These are phyloP conservation scores for Scenedesmus sp. DNA, from an alignment of 163 green algal species.

Conservation along the genomic window DNA sequence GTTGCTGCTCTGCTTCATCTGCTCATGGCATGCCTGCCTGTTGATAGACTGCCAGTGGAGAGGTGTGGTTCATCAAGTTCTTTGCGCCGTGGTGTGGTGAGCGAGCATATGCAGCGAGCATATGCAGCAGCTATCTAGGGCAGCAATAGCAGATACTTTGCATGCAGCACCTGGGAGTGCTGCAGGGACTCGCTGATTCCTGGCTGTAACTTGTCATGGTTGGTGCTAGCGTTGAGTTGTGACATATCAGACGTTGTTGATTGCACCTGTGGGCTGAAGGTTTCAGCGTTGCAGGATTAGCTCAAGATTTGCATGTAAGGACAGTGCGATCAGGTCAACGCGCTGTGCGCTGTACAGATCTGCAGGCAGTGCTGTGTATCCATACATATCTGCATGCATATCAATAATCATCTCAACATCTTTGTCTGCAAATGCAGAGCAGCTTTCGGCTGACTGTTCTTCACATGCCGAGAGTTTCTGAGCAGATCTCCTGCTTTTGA, in stretches of 20 bases:
- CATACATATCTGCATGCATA: background rate
- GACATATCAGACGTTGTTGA: no score
- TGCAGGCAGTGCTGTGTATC: background rate
- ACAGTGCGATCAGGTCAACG: background rate
- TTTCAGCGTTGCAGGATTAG: no score
- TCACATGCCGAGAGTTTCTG: no score
- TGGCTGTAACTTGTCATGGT: no score
- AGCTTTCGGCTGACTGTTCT: background rate
- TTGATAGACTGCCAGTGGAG: background rate
- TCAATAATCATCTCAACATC: background rate
- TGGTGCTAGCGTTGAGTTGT: no score
- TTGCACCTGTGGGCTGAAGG: no score
- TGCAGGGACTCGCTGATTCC: no score
- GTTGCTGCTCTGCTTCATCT: background rate
- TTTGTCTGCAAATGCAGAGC: background rate
- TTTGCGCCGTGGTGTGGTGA: slow-evolving; percentile 82
- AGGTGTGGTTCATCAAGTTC: slow-evolving; percentile 53
- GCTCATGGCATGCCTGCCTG: background rate
- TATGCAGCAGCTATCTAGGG: background rate
- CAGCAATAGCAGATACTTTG: no score
- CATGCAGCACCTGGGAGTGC: no score
- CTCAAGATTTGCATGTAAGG: no score
- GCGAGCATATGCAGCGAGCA: no score
- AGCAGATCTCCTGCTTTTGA: background rate
- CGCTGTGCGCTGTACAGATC: background rate